Evolutionary conservation across 768 basidiomycete genomes (phyloP).

Genomic region (Amanita thiersii): DNA sequence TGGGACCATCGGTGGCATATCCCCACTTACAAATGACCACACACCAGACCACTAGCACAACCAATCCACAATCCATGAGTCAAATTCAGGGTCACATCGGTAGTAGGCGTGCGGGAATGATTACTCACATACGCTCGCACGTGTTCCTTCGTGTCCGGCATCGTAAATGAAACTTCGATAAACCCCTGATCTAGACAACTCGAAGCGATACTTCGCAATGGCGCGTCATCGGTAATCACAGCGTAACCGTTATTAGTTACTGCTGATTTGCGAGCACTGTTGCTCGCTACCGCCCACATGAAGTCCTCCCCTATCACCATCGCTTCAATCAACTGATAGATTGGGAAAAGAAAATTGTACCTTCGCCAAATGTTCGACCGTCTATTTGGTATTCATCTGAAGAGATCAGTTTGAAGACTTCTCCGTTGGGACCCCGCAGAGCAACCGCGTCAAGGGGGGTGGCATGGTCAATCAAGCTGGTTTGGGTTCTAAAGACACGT

Average conservation of each 20-base stretch:
- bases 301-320: too few species aligned
- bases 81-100: too few species aligned
- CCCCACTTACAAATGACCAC: not conserved
- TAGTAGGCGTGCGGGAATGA: not conserved
- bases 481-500: not conserved
- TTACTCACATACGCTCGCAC: not conserved
- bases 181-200: constrained; percentile 16
- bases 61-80: not conserved
- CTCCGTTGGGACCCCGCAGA: constrained; percentile 38
- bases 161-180: constrained; percentile 13
- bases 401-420: constrained; percentile 45
- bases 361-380: constrained; percentile 31
- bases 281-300: too few species aligned
- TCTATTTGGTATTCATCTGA: constrained; percentile 58
- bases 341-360: not conserved
- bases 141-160: constrained; percentile 4
- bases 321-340: not conserved
- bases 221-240: constrained; percentile 13
- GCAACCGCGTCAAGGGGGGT: constrained; percentile 11
- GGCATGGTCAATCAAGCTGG: constrained; percentile 9
- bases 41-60: not conserved
- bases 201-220: constrained; percentile 9
- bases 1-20: not conserved
- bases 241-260: constrained; percentile 4
- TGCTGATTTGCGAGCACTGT: too few species aligned